Percentiles rank a stretch among this genome's conserved stretches.
phyloP scores from a whole-genome alignment of 2,329 filamentous ascomycete species.

The Dactylonectria estremocensis region DNA sequence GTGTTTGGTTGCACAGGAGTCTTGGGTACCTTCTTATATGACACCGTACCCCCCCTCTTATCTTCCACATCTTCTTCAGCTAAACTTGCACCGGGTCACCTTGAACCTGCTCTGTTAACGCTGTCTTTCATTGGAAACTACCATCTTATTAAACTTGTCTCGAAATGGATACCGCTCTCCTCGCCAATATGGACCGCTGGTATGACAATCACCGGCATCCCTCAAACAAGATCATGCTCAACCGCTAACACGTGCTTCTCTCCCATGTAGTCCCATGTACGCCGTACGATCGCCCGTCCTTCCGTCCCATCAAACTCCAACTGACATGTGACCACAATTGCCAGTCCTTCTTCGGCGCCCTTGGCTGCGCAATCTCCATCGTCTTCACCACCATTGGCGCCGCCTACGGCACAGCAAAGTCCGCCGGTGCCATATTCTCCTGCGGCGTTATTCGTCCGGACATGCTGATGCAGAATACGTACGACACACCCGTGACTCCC shows the following conservation, averaged over 20 bases:
- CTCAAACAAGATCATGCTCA: not conserved
- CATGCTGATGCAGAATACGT: slow-evolving; percentile 61
- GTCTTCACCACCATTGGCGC: slow-evolving; percentile 67
- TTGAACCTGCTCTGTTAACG: not conserved
- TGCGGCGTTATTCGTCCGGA: slow-evolving; percentile 62
- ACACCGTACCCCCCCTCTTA: not conserved
- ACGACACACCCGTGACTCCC: slow-evolving; percentile 27
- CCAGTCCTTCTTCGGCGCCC: slow-evolving; percentile 60
- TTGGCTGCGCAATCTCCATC: slow-evolving; percentile 62
- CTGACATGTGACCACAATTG: not conserved
- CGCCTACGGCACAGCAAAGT: slow-evolving; percentile 62
- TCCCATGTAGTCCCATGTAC: slow-evolving; percentile 58
- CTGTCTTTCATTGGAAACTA: not conserved
- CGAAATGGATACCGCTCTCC: slow-evolving; percentile 51
- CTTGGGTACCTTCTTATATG: not conserved
- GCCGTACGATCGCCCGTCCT: slow-evolving; percentile 54
- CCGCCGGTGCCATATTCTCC: slow-evolving; percentile 60
- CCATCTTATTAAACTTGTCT: not conserved
- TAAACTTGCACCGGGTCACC: not conserved
- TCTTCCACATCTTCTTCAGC: not conserved
- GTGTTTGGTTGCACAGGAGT: not conserved
- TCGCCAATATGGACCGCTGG: slow-evolving; percentile 57
- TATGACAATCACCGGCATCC: slow-evolving; percentile 34
- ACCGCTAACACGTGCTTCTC: slow-evolving; percentile 13
- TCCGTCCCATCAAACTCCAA: not conserved